A percentile compares a stretch with the other conserved stretches of the same genome.
phyloP scores from a whole-genome alignment of 495 filamentous ascomycete genomes.

The Penicillium canescens region DNA sequence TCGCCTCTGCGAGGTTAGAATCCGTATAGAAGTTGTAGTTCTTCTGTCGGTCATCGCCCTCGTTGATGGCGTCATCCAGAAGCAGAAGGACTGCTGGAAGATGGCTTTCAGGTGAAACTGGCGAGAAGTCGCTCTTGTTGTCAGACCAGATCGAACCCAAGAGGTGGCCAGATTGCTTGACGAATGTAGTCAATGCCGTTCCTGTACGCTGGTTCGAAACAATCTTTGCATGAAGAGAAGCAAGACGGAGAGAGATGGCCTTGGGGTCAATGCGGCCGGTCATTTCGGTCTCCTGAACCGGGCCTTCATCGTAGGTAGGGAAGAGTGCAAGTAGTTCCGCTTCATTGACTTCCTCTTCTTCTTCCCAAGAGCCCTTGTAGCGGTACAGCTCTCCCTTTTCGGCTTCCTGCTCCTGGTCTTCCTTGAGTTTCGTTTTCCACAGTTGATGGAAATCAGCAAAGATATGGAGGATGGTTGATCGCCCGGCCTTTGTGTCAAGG shows the following conservation, averaged over 20 bases:
- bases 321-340: slow-evolving; percentile 78
- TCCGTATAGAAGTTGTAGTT: slow-evolving; percentile 89
- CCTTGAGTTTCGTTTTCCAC: slow-evolving; percentile 72
- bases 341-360: slow-evolving; percentile 73
- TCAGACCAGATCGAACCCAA: slow-evolving; percentile 42
- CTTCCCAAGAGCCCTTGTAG: slow-evolving; percentile 72
- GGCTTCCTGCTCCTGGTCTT: slow-evolving; percentile 71
- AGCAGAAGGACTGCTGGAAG: slow-evolving; percentile 66
- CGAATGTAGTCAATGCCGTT: slow-evolving; percentile 30
- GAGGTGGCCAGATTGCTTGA: slow-evolving; percentile 40
- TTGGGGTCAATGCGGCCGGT: slow-evolving; percentile 38
- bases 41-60: slow-evolving; percentile 29
- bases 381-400: slow-evolving; percentile 74
- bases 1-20: slow-evolving; percentile 70
- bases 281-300: slow-evolving; percentile 31
- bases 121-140: slow-evolving; percentile 29
- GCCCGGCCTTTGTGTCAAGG: slow-evolving; percentile 26
- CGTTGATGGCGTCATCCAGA: slow-evolving; percentile 57
- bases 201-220: slow-evolving; percentile 35
- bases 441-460: slow-evolving; percentile 70
- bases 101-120: slow-evolving; percentile 48
- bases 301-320: slow-evolving; percentile 65
- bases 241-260: slow-evolving; percentile 48
- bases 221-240: slow-evolving; percentile 54
- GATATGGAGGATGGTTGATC: slow-evolving; percentile 42